Evolutionary conservation across 73 alveolate genomes (phyloP).

Genomic region (Paramecium primaurelia): DNA sequence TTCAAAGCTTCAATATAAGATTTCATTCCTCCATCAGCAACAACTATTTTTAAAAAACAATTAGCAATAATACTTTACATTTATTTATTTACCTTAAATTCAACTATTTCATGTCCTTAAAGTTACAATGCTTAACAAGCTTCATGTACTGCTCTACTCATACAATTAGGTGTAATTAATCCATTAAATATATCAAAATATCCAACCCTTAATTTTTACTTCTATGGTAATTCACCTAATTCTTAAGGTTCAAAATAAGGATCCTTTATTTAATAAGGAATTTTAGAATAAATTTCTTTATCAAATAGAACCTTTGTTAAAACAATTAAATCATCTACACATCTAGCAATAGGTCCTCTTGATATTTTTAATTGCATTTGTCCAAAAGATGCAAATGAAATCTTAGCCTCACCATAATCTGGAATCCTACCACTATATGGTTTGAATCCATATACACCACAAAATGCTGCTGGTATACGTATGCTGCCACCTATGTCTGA

Average conservation of each 20-base stretch:
- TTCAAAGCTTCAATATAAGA: neutral
- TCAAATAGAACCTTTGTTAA: slow-evolving; percentile 14
- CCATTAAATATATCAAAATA: slow-evolving; percentile 57
- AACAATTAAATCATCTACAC: slow-evolving; percentile 66
- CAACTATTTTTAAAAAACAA: neutral
- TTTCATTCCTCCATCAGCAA: slow-evolving; percentile 8
- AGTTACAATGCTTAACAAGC: slow-evolving; percentile 41
- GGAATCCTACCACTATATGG: slow-evolving; percentile 69
- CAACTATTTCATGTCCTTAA: slow-evolving; percentile 66
- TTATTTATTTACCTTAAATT: neutral
- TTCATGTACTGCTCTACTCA: slow-evolving; percentile 63
- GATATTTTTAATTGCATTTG: neutral
- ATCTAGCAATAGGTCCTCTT: slow-evolving; percentile 67
- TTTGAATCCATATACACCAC: slow-evolving; percentile 73
- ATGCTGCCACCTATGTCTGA: slow-evolving; percentile 81
- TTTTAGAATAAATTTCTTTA: neutral
- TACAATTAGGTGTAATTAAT: slow-evolving; percentile 32
- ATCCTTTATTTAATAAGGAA: slow-evolving; percentile 5
- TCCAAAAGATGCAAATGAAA: neutral
- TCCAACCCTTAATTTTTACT: slow-evolving; percentile 70
- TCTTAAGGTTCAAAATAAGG: neutral
- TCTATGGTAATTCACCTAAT: neutral
- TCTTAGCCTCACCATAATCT: slow-evolving; percentile 30
- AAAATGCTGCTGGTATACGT: slow-evolving; percentile 72
- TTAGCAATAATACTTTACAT: neutral